Base-by-base conservation (phyloP, 768 basidiomycete genomes). In the Agrocybe pediades region DNA sequence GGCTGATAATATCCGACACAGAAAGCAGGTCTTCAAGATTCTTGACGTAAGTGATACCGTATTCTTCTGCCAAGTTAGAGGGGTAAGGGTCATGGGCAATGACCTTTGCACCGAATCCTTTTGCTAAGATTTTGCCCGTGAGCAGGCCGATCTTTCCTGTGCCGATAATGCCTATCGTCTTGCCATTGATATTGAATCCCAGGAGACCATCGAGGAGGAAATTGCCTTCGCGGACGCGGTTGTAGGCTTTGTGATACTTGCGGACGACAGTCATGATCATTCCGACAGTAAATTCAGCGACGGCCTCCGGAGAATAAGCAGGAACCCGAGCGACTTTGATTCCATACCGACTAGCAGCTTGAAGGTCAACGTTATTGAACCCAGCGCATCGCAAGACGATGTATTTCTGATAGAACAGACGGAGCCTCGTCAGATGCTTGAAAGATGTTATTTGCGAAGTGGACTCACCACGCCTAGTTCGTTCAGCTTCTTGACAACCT, bases 201-300 rank as follows among this genome's bases (percentile, higher is more conserved):
- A 77, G 62, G 8, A 77, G 67, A 15, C 74, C 74, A 46, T 77
- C 75, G 33, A 77, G 70, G 33, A 77, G 70, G 62, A 77, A 76
- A 51, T 77, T 77, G 2, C 74, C 74, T 54, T 77, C 75, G 6
- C 75, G 73, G 1, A 77, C 74, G n/a, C 75, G 73, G 44, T 69
- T 68, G 56, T 73, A 75, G 9, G 75, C 73, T 55, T 77, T 77
- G 65, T 77, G 75, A 55, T 74, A 77, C 58, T 77, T 77, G 53
- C 75, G 71, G 9, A 75, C 63, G 39, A 77, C 72, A 25, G 74
- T 77, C 63, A 77, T 58, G 48, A 77, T 68, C 73, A 76, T 77
- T n/a, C 75, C 75, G 17, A 77, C 71, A 15, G 74, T 66, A 59
- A 77, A 77, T 55, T 77, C 75, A 15, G 75, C 75, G 21, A 77